A percentile compares a stretch with the other conserved stretches of the same genome.
phyloP scores from a whole-genome alignment of 2,329 filamentous ascomycete genomes.

The Lasiodiplodia sp. region DNA sequence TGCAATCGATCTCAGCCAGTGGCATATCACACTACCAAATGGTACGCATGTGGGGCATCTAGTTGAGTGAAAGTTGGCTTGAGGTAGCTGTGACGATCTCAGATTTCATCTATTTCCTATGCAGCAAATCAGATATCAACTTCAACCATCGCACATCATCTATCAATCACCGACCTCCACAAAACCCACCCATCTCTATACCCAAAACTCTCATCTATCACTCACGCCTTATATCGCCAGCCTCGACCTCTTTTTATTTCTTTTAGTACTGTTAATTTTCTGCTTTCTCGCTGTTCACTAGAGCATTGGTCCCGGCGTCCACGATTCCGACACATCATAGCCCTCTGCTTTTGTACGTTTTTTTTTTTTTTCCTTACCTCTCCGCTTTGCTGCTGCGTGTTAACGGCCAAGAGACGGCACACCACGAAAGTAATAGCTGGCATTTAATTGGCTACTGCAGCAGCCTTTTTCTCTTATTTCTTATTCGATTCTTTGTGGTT shows the following conservation, averaged over 20 bases:
- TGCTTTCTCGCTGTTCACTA: neutral
- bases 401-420: neutral
- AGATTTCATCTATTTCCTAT: conserved; percentile 5
- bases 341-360: neutral
- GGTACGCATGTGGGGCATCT: conserved; percentile 16
- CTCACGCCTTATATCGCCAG: neutral
- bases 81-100: neutral
- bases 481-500: neutral
- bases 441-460: conserved; percentile 8
- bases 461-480: neutral
- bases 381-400: neutral
- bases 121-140: conserved; percentile 15
- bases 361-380: neutral
- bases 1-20: conserved; percentile 37
- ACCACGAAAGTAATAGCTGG: neutral
- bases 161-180: neutral
- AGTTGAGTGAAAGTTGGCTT: neutral
- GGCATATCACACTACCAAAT: conserved; percentile 23
- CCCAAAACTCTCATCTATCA: neutral
- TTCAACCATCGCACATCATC: neutral
- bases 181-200: neutral
- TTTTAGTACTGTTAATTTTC: conserved; percentile 16
- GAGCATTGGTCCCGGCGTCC: conserved; percentile 22
- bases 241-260: neutral
- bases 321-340: neutral